A percentile compares a stretch with the other conserved stretches of the same genome.
Conservation (phyloP, 2,329 filamentous ascomycete species). For the Fusarium sp. region DNA sequence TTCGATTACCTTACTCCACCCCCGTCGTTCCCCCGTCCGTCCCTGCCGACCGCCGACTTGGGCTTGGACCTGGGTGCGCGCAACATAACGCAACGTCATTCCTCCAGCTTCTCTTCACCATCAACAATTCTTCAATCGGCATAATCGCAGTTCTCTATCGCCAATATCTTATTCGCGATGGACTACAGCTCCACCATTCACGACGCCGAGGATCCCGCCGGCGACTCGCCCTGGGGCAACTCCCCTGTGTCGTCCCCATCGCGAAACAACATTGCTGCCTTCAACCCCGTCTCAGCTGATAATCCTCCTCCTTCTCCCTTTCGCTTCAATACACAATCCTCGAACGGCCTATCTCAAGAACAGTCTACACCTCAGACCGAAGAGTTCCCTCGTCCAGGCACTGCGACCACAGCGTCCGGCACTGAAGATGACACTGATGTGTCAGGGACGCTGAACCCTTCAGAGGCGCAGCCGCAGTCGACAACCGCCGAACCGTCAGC, state of each 20-base stretch:
- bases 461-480: slow-evolving; percentile 38
- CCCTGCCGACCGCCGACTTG: slow-evolving; percentile 38
- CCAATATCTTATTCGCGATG: slow-evolving; percentile 55
- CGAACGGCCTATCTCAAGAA: slow-evolving; percentile 58
- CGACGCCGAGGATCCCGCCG: slow-evolving; percentile 65
- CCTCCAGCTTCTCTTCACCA: slow-evolving; percentile 32
- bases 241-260: slow-evolving; percentile 65
- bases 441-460: slow-evolving; percentile 45
- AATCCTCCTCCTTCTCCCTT: slow-evolving; percentile 54
- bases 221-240: slow-evolving; percentile 68
- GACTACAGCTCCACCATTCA: slow-evolving; percentile 69
- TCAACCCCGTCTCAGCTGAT: slow-evolving; percentile 57
- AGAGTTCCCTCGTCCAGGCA: slow-evolving; percentile 60
- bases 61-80: slow-evolving; percentile 32
- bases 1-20: slow-evolving; percentile 28
- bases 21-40: slow-evolving; percentile 34
- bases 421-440: slow-evolving; percentile 57
- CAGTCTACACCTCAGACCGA: slow-evolving; percentile 52
- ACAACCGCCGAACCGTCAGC: slow-evolving; percentile 29
- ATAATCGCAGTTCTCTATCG: slow-evolving; percentile 20
- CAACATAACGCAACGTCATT: slow-evolving; percentile 47
- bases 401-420: slow-evolving; percentile 61
- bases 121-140: slow-evolving; percentile 24
- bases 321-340: slow-evolving; percentile 58
- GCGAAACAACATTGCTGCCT: slow-evolving; percentile 59